These are phyloP conservation scores for Phytopythium montanum DNA, from an alignment of 352 stramenopile genomes.

Conservation along the genomic window DNA sequence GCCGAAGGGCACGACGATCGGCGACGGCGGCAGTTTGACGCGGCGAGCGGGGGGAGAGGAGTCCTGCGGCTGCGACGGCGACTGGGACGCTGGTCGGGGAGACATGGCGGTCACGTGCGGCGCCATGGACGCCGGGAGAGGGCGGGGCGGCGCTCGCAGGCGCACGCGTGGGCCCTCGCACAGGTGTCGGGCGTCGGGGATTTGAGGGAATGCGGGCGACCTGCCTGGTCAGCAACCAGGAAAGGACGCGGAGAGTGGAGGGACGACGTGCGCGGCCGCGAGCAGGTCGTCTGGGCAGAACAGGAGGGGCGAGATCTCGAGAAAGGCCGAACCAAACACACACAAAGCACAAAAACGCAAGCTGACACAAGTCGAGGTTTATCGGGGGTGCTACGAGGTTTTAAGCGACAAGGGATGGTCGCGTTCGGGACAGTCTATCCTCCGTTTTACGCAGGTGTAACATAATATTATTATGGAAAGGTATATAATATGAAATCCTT, in stretches of 20 bases:
- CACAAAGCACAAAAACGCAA: not conserved
- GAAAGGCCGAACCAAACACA: not conserved
- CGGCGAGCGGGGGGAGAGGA: not conserved
- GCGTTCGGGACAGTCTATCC: too few species aligned
- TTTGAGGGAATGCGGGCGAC: not conserved
- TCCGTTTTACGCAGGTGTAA: too few species aligned
- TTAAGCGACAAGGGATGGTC: not conserved
- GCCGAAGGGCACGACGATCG: conserved; percentile 1
- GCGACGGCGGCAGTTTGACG: not conserved
- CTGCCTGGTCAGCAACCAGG: not conserved
- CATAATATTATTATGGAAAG: too few species aligned
- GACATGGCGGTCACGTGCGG: conserved; percentile 35
- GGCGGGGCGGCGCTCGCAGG: too few species aligned
- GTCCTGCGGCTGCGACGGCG: conserved; percentile 1
- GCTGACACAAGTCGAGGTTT: not conserved
- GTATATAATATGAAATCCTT: too few species aligned
- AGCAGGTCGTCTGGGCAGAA: not conserved
- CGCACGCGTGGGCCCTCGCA: too few species aligned
- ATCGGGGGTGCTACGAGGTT: not conserved
- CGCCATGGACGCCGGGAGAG: conserved; percentile 17
- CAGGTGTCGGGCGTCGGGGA: not conserved
- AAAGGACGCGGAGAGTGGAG: not conserved
- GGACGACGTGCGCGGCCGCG: not conserved
- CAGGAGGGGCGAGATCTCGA: not conserved
- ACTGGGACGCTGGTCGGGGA: not conserved